Evolutionary conservation across 2,329 filamentous ascomycete genomes (phyloP), one percentile per base, ranked within the genome.

Genomic region (Sarocladium brachiariae): DNA sequence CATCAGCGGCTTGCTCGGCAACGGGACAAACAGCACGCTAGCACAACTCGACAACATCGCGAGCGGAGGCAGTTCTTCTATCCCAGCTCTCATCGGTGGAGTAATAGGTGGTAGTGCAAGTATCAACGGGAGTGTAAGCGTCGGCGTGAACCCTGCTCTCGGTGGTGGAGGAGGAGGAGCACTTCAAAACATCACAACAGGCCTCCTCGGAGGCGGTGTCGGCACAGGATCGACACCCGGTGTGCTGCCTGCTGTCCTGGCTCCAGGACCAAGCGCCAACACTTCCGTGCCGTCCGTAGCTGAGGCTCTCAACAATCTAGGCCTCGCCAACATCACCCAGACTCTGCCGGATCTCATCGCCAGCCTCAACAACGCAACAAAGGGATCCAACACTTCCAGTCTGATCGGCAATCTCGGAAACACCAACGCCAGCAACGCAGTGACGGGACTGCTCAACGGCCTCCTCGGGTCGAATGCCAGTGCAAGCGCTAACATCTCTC

Each of bases 171-270:
- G 46, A 49, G 46, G 30, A 37, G 46, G 46, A 49, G 6, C 31
- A 8, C 46, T 49, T 24, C 31, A 35, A n/a, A 49, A 49, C 46
- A 35, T 49, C 18, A 49, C 46, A 6, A 49, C 46, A n/a, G 46
- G 33, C 19, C 46, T 49, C 6, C 19, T 49, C 9, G 46, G 46
- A 49, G 46, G 46, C 4, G 33, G 46, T 24, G 27, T 37, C n/a
- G 46, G 46, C 16, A 31, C 30, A 3, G 27, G 18, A 7, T 27
- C 33, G 3, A 37, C n/a, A 14, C 46, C 46, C 31, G 46, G 46
- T 24, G 27, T 37, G 16, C 25, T 49, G 13, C 31, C 46, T n/a
- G 10, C 30, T 37, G 14, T 49, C 14, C 11, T 49, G 7, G n/a
- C 30, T n/a, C 24, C 46, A 6, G 46, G 46, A 23, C 46, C 46